phyloP scores from a whole-genome alignment of 192 early-diverging fungal genomes.

The Globomyces pollinis-pini region DNA sequence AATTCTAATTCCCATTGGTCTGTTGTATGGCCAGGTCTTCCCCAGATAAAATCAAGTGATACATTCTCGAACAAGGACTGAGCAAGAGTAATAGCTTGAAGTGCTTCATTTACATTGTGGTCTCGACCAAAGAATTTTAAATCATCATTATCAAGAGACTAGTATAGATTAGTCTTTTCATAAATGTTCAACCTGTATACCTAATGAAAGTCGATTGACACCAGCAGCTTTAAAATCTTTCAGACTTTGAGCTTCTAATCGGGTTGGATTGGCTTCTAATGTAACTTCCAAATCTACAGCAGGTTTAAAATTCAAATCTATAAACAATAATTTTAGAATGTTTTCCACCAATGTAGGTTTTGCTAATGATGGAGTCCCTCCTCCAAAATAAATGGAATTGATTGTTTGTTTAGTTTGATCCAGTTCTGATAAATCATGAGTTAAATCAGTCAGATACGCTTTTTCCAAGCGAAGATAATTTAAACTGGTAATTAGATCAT shows the following conservation, averaged over 20 bases:
- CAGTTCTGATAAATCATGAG: slow-evolving; percentile 1
- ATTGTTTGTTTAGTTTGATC: slow-evolving; percentile 2
- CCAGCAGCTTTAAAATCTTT: slow-evolving; percentile 22
- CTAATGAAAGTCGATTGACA: slow-evolving; percentile 30
- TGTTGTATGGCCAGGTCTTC: slow-evolving; percentile 22
- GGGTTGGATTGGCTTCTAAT: slow-evolving; percentile 31
- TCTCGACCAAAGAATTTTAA: slow-evolving; percentile 26
- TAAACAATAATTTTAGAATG: slow-evolving; percentile 10
- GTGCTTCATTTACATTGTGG: slow-evolving; percentile 18
- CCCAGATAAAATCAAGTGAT: slow-evolving; percentile 35
- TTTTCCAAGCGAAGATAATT: slow-evolving; percentile 16
- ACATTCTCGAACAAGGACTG: slow-evolving; percentile 16
- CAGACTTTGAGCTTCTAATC: slow-evolving; percentile 8
- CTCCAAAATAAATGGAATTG: slow-evolving; percentile 31
- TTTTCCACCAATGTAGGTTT: slow-evolving; percentile 15
- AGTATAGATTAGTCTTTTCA: too few relatives aligned
- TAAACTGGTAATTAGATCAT: not conserved
- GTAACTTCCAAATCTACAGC: slow-evolving; percentile 17
- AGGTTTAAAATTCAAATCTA: too few relatives aligned
- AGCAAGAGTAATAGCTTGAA: slow-evolving; percentile 9
- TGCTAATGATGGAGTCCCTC: slow-evolving; percentile 32
- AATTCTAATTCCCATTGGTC: slow-evolving; percentile 23
- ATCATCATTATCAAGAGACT: slow-evolving; percentile 19
- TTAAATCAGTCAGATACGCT: slow-evolving; percentile 9
- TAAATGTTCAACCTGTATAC: too few relatives aligned